Evolutionary conservation across 1,139 yeast genomes (phyloP), one percentile per base, ranked within the genome.

Genomic region (Candida tetrigidarum): DNA sequence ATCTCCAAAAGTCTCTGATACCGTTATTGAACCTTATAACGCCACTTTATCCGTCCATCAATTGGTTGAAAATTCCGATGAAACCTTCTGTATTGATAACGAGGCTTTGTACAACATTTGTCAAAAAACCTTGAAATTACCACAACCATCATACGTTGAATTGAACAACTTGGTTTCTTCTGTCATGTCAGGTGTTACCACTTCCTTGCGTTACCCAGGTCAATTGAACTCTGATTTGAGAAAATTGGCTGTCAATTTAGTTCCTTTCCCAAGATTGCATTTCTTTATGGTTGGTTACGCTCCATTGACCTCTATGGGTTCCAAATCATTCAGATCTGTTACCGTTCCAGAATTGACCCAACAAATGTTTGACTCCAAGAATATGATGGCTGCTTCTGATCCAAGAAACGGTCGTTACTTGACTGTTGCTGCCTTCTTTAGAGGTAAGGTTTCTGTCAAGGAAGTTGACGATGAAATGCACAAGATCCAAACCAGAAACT

Each of bases 201-300:
- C 92, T 26, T 87, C 96, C 23, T 78, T 90, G 62, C 87, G 97
- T 71, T 90, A 84, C 76, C 97, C 97, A 47, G 96, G 97, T 62
- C 96, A 90, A 74, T 82, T 90, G 63, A 90, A 90, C 76, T 85
- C 95, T 29, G 97, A 90, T 68, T 78, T 90, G 63, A 83, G 96
- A 71, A 90, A 90, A 68, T 79, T 90, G 65, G 96, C 96, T 20
- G 96, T 89, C 52, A 90, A 90, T 72, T 78, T 90, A 70, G 96
- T 90, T 51, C 97, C 97, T 44, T 90, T 89, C 83, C 96, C 96
- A 63, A 84, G 97, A 71, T 81, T 90, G 63, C 97, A 90, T 72
- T 90, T 90, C 76, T 90, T 90, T 70, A 89, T 90, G 85, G 96
- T 90, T 49, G 96, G 96, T 51, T 90, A 86, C 64, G 96, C 97